Evolutionary conservation across 768 basidiomycete genomes (phyloP), one percentile per base, ranked within the genome.

Genomic region (Tricholoma sp.): DNA sequence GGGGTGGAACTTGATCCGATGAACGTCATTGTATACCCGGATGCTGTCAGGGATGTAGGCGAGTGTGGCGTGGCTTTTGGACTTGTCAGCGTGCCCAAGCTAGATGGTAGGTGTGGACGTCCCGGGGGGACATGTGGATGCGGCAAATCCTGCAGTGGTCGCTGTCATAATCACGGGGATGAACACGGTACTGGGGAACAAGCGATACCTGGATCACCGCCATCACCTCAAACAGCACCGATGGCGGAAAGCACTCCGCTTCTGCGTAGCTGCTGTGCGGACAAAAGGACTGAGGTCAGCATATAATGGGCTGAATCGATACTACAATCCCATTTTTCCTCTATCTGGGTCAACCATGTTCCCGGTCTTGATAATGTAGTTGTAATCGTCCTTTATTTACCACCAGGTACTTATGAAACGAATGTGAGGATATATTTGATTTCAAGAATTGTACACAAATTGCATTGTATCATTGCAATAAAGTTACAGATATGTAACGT

Each of bases 61-160:
- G 74, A 75, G 42, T 70, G 72, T 15, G 69, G 74, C 4, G 61
- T 71, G 36, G 72, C 76, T n/a, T 80, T 79, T 58, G 80, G 79
- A 12, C 68, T 76, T 15, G 77, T 85, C 51, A 78, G 72, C 49
- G 63, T 88, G 18, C 86, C 88, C 20, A 86, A 84, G 66, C 71
- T 89, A 55, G 79, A 84, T 1, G 85, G 86, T 2, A 69, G 69
- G 32, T 87, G 86, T 63, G 76, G 74, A 17, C 87, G 86, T 66
- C 79, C 84, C 3, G 66, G 67, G 20, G 80, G 74, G 6, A 64
- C 59, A 10, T 89, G 88, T 58, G 70, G 65, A n/a, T 89, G 85
- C 63, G 76, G 78, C n/a, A 68, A 72, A 29, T 72, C 74, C 37
- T 89, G 87, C 61, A 70, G 72, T 55, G 85, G 85, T 12, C 79